phyloP scores from a whole-genome alignment of 192 early-diverging fungal species.

The Umbelopsis vinacea region DNA sequence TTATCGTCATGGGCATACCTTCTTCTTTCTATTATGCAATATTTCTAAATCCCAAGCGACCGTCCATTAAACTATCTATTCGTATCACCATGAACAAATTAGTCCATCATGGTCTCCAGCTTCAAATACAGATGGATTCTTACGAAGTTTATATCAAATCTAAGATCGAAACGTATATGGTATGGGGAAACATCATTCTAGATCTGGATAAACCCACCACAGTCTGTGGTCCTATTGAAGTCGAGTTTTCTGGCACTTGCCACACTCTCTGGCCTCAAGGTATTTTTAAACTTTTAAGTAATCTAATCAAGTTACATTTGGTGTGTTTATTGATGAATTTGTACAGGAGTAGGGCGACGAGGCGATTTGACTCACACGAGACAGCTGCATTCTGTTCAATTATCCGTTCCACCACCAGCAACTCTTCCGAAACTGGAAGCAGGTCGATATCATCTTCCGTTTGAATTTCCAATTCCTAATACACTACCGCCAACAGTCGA shows the following conservation, averaged over 20 bases:
- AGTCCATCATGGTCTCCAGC: not conserved
- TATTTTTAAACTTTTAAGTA: not conserved
- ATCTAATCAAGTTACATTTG: not conserved
- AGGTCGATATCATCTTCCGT: conserved; percentile 34
- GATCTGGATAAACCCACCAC: conserved; percentile 21
- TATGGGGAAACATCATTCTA: conserved; percentile 37
- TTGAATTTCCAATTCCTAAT: conserved; percentile 39
- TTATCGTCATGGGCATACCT: not conserved
- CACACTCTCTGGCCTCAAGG: conserved; percentile 1
- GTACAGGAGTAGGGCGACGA: not conserved
- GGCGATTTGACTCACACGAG: not conserved
- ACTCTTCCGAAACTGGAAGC: conserved; percentile 24
- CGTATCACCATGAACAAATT: conserved; percentile 10
- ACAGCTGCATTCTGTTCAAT: conserved; percentile 30
- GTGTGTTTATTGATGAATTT: not conserved
- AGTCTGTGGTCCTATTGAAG: conserved; percentile 32
- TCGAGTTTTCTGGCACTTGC: conserved; percentile 32
- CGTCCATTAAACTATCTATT: not conserved
- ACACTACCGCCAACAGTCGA: conserved; percentile 27
- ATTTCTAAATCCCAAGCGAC: not conserved
- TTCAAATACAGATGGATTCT: conserved; percentile 2
- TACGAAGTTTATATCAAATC: conserved; percentile 4
- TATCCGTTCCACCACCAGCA: conserved; percentile 37
- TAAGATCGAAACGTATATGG: conserved; percentile 25
- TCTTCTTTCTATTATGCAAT: not conserved